phyloP scores from a whole-genome alignment of 176 grass and related monocot genomes.

The Hyparrhenia diplandra region DNA sequence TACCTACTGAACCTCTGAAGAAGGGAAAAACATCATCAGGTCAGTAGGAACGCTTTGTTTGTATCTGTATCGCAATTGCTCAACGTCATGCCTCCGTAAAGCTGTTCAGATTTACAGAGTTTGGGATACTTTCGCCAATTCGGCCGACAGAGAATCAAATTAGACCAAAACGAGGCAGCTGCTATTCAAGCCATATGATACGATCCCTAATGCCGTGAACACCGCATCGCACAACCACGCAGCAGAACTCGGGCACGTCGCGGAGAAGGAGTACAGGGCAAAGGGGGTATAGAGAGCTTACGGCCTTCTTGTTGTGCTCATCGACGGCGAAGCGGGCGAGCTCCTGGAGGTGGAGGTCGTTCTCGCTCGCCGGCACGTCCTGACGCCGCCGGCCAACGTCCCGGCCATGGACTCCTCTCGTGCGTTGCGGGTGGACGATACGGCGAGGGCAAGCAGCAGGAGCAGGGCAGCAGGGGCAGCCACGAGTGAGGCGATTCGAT shows the following conservation, averaged over 20 bases:
- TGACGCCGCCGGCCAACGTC: constrained; percentile 31
- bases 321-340: constrained; percentile 79
- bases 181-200: too few relatives aligned
- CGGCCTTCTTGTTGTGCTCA: constrained; percentile 83
- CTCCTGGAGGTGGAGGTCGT: constrained; percentile 48
- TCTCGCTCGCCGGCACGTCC: constrained; percentile 37
- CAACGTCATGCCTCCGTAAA: background rate
- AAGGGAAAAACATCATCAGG: background rate
- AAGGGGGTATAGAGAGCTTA: background rate
- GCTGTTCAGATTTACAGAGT: background rate
- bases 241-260: background rate
- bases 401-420: constrained; percentile 15
- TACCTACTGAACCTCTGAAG: background rate
- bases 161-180: background rate
- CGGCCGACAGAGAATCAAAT: background rate
- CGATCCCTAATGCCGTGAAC: background rate
- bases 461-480: constrained; percentile 18
- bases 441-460: constrained; percentile 8
- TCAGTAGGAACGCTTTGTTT: background rate
- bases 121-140: background rate
- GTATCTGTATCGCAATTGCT: background rate
- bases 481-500: background rate
- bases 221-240: background rate
- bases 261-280: background rate
- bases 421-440: background rate